phyloP scores from a whole-genome alignment of 805 yeast species.

The Nakazawaea ishiwadae region DNA sequence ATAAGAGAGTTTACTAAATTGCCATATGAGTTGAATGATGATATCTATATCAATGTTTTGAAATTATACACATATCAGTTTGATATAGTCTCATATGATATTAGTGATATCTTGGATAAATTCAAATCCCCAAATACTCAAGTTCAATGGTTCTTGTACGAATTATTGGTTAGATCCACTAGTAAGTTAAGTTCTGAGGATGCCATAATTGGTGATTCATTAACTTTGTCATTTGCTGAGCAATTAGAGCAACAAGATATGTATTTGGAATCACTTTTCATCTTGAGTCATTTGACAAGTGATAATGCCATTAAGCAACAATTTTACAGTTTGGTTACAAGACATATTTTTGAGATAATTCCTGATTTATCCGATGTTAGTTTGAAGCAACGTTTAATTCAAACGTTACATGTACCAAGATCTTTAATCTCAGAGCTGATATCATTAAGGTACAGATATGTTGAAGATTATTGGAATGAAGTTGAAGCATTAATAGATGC shows the following conservation, averaged over 20 bases:
- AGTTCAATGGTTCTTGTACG: constrained; percentile 15
- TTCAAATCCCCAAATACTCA: constrained; percentile 4
- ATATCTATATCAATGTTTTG: constrained; percentile 21
- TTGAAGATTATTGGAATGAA: constrained; percentile 53
- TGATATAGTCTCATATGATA: constrained; percentile 9
- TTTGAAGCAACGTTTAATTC: constrained; percentile 26
- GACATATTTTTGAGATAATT: constrained; percentile 8
- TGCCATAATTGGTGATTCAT: constrained; percentile 16
- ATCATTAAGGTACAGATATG: constrained; percentile 49
- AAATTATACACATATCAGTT: constrained; percentile 24
- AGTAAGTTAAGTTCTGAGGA: constrained; percentile 15
- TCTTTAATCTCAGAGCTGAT: constrained; percentile 48
- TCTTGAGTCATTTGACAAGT: constrained; percentile 50
- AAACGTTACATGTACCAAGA: constrained; percentile 42
- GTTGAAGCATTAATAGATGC: constrained; percentile 62
- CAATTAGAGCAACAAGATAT: constrained; percentile 43
- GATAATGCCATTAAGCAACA: constrained; percentile 27
- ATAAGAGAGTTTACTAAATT: constrained; percentile 13
- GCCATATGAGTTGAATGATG: constrained; percentile 14
- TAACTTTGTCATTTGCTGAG: constrained; percentile 36
- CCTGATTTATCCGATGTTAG: constrained; percentile 6
- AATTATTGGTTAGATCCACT: constrained; percentile 13
- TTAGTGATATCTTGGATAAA: constrained; percentile 1
- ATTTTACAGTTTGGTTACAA: constrained; percentile 6
- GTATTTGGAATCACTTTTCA: constrained; percentile 58